Evolutionary conservation across 116 monocot species (phyloP).

Genomic region (Thalassia testudinum): DNA sequence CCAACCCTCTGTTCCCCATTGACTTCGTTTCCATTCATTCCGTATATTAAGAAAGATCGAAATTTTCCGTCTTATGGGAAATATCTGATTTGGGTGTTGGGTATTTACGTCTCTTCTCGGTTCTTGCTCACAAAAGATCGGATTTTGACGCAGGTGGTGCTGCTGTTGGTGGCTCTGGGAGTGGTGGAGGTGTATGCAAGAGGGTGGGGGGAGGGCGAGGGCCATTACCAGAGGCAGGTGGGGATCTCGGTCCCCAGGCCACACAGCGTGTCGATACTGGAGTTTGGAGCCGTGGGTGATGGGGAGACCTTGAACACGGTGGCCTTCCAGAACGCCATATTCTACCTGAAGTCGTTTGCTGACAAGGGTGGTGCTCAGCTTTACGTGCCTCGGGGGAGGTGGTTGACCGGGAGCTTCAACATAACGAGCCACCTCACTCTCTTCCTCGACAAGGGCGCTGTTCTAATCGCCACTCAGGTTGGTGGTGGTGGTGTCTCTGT

Average conservation of each 20-base stretch:
- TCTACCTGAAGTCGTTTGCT: conserved; percentile 72
- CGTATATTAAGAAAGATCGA: background rate
- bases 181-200: background rate
- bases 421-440: conserved; percentile 87
- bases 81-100: background rate
- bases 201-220: conserved; percentile 4
- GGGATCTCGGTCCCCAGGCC: conserved; percentile 27
- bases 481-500: background rate
- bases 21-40: background rate
- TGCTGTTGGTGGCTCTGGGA: conserved; percentile 13
- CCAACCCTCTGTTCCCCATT: background rate
- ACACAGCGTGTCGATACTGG: conserved; percentile 71
- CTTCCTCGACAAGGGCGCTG: conserved; percentile 67
- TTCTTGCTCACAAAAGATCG: background rate
- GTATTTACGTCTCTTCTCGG: background rate
- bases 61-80: too few species aligned
- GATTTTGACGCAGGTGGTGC: conserved; percentile 10
- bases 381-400: conserved; percentile 68
- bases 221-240: conserved; percentile 19
- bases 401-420: conserved; percentile 83
- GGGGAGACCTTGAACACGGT: conserved; percentile 65
- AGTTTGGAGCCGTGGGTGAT: conserved; percentile 90
- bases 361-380: conserved; percentile 97
- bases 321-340: conserved; percentile 89
- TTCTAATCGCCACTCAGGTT: conserved; percentile 67